A percentile compares a stretch with the other conserved stretches of the same genome.
phyloP scores from a whole-genome alignment of 176 grass and related monocot genomes.

The Elymus sibiricus region DNA sequence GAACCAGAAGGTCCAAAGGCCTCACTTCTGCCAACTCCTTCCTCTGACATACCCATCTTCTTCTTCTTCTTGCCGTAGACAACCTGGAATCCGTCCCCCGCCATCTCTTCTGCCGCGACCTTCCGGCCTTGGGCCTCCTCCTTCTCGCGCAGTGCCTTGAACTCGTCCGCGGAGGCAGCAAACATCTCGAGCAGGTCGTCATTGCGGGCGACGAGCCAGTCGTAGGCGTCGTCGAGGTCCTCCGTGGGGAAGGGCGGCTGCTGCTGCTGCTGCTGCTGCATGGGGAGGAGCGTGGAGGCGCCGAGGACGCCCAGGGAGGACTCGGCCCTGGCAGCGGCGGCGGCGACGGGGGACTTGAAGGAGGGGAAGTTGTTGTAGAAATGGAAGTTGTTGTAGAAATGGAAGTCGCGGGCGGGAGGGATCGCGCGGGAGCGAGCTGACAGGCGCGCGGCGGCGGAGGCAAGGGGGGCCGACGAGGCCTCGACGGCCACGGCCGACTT shows the following conservation, averaged over 20 bases:
- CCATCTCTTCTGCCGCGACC: conserved; percentile 1
- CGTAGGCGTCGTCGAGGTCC: conserved; percentile 66
- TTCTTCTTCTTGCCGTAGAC: conserved; percentile 85
- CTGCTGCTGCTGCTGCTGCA: conserved; percentile 49
- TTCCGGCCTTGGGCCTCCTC: conserved; percentile 45
- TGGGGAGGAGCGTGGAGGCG: conserved; percentile 15
- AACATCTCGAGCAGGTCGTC: conserved; percentile 70
- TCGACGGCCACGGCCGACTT: conserved; percentile 35
- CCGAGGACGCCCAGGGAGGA: conserved; percentile 39
- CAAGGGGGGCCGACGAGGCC: conserved; percentile 35
- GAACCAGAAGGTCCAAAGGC: conserved; percentile 23
- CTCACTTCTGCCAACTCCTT: conserved; percentile 16
- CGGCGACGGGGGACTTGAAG: conserved; percentile 56
- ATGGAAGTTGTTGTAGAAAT: conserved; percentile 96
- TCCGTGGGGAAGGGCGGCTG: conserved; percentile 39
- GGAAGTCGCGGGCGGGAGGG: conserved; percentile 57
- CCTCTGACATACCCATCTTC: conserved; percentile 16
- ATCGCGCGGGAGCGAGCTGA: conserved; percentile 38
- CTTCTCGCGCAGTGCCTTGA: conserved; percentile 50
- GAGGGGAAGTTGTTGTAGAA: conserved; percentile 88
- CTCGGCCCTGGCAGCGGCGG: conserved; percentile 42
- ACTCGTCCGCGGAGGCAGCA: conserved; percentile 68
- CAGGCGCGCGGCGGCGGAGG: conserved; percentile 46
- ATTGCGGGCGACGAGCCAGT: conserved; percentile 63
- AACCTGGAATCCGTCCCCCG: conserved; percentile 61